Evolutionary conservation across 441 rosid genomes (phyloP).

Genomic region (Arabidopsis hybrid): DNA sequence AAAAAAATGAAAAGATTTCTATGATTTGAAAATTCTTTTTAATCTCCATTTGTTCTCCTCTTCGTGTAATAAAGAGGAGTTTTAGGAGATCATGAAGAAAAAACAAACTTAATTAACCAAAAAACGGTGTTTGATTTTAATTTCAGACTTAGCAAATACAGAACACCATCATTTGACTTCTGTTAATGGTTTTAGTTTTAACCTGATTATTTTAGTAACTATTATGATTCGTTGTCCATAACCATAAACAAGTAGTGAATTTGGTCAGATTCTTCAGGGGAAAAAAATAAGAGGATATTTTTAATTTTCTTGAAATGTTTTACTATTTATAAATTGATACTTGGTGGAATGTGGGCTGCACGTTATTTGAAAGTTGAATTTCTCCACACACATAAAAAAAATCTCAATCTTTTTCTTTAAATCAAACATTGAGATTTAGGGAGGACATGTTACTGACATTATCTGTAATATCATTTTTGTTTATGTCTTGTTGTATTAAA

Average conservation of each 20-base stretch:
- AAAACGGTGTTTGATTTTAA: conserved; percentile 27
- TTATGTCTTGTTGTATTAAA: conserved; percentile 7
- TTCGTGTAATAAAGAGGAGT: conserved; percentile 26
- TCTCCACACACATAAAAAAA: neutral
- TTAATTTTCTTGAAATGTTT: conserved; percentile 20
- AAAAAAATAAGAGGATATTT: neutral
- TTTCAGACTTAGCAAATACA: conserved; percentile 45
- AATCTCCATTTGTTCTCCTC: conserved; percentile 20
- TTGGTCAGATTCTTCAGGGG: conserved; percentile 26
- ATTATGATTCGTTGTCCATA: conserved; percentile 36
- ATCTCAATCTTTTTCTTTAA: neutral
- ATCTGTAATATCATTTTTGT: neutral
- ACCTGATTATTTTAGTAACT: conserved; percentile 18
- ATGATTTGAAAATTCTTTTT: conserved; percentile 14
- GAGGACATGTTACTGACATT: conserved; percentile 33
- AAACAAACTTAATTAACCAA: conserved; percentile 29
- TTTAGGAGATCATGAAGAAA: conserved; percentile 50
- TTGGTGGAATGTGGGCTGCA: conserved; percentile 43
- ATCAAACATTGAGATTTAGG: neutral
- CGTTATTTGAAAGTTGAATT: conserved; percentile 16
- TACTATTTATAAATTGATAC: conserved; percentile 38
- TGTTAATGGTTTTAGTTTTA: conserved; percentile 19
- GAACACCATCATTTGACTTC: conserved; percentile 37
- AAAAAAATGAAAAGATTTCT: conserved; percentile 4
- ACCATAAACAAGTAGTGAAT: conserved; percentile 31